Evolutionary conservation across 73 alveolate species (phyloP).

Genomic region (Stentor roeselii): DNA sequence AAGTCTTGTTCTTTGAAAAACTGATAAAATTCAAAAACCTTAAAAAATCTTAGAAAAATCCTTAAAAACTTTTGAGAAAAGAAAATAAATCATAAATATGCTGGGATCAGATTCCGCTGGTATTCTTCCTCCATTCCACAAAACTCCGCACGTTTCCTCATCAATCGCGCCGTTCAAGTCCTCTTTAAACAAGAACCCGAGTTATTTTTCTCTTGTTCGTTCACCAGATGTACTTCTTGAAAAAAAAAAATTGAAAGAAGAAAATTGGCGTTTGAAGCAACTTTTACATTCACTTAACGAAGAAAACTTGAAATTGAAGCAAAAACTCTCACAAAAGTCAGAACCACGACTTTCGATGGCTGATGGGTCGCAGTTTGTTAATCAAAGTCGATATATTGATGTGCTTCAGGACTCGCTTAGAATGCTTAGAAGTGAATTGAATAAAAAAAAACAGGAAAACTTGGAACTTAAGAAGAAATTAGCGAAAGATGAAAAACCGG

Average conservation of each 20-base stretch:
- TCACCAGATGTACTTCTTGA: not conserved
- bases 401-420: not conserved
- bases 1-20: too few relatives aligned
- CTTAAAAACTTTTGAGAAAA: too few relatives aligned
- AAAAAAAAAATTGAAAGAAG: not conserved
- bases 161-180: not conserved
- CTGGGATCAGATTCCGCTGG: not conserved
- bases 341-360: not conserved
- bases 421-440: not conserved
- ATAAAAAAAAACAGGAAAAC: not conserved
- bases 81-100: too few relatives aligned
- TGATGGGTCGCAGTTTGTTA: not conserved
- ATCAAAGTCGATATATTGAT: not conserved
- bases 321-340: not conserved
- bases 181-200: not conserved
- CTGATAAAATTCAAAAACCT: too few relatives aligned
- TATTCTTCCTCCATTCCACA: not conserved
- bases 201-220: not conserved
- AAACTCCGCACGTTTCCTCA: not conserved
- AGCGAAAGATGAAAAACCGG: not conserved
- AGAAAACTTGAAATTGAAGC: not conserved
- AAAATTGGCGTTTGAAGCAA: not conserved
- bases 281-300: not conserved
- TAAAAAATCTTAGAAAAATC: too few relatives aligned
- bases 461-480: not conserved